Evolutionary conservation across 1,284 basidiomycete species (phyloP), one percentile per base, ranked within the genome.

Genomic region (Sporisorium graminicola): DNA sequence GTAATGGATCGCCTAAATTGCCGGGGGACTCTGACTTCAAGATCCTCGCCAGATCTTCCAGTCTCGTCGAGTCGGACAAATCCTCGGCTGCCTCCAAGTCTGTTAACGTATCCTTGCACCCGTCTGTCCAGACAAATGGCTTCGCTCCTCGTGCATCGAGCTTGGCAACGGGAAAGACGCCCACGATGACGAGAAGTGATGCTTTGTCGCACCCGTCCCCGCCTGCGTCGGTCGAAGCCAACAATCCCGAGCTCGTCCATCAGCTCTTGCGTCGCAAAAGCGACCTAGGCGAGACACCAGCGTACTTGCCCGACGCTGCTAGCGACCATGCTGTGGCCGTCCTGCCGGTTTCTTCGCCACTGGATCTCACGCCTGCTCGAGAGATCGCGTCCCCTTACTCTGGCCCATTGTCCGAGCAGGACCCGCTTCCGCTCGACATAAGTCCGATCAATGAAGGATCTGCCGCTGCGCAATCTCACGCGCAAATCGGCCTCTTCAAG

Each of bases 251-350:
- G n/a, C 63, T 69, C 14, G 65, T 77, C 5, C 73, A 78, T 58
- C 65, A 77, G 60, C 74, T 82, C 10, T 62, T 79, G n/a, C 72
- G 79, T 8, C 65, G 75, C 46, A 71, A 65, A 42, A 80, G 75
- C 33, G 66, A 77, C 40, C 44, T 75, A 3, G 66, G 61, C 18
- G 53, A 58, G 56, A 54, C 46, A 12, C 59, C 66, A 1, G 60
- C 63, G 20, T 18, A 44, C 26, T 16, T 58, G 18, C 27, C 57
- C 3, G 78, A 79, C 27, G 58, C 75, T 22, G 79, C 79, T 1
- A 81, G 79, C 50, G 79, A 81, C 46, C 71, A 77, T 46, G 68
- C 60, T 16, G 66, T 81, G n/a, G 72, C 44, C 3, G 26, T 58
- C 10, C 49, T 49, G 59, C 69, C 62, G 8, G 62, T 69, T 18